phyloP scores from a whole-genome alignment of 2,329 filamentous ascomycete genomes.

The Fusarium sp. region DNA sequence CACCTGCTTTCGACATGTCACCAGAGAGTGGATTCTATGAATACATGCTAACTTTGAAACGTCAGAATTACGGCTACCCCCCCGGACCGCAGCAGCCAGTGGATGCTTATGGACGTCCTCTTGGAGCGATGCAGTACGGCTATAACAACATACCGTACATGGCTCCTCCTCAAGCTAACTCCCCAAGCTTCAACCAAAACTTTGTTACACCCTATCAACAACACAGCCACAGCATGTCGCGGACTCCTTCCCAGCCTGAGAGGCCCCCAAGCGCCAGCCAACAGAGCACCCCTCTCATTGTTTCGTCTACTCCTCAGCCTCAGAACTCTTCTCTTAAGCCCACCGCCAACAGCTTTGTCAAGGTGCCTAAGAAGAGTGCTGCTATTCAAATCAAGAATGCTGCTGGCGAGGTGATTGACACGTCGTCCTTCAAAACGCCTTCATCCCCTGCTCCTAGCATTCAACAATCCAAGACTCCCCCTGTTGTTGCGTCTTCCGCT shows the following conservation, averaged over 20 bases:
- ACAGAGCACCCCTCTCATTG: constrained; percentile 66
- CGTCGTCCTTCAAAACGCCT: constrained; percentile 70
- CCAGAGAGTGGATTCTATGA: constrained; percentile 79
- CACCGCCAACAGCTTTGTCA: constrained; percentile 61
- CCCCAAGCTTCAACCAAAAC: constrained; percentile 63
- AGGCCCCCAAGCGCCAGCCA: constrained; percentile 75
- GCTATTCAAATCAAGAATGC: constrained; percentile 88
- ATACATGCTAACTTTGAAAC: constrained; percentile 75
- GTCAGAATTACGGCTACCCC: constrained; percentile 73
- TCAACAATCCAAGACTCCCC: constrained; percentile 73
- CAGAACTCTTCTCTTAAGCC: constrained; percentile 70
- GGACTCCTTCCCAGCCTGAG: constrained; percentile 83
- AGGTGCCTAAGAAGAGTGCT: constrained; percentile 72
- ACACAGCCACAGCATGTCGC: constrained; percentile 80
- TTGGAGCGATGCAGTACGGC: constrained; percentile 55
- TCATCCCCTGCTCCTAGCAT: constrained; percentile 67
- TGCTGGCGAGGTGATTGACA: constrained; percentile 80
- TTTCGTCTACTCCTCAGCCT: constrained; percentile 73
- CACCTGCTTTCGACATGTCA: constrained; percentile 68
- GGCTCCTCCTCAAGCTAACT: constrained; percentile 58
- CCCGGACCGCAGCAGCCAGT: constrained; percentile 53
- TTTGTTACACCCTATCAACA: constrained; percentile 59
- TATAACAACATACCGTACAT: constrained; percentile 66
- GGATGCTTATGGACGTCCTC: constrained; percentile 56
- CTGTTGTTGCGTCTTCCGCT: constrained; percentile 78